Percentiles rank a stretch among this genome's conserved stretches.
These are phyloP conservation scores for Linanthus parryae DNA, from an alignment of 148 eudicot genomes.

Conservation along the genomic window DNA sequence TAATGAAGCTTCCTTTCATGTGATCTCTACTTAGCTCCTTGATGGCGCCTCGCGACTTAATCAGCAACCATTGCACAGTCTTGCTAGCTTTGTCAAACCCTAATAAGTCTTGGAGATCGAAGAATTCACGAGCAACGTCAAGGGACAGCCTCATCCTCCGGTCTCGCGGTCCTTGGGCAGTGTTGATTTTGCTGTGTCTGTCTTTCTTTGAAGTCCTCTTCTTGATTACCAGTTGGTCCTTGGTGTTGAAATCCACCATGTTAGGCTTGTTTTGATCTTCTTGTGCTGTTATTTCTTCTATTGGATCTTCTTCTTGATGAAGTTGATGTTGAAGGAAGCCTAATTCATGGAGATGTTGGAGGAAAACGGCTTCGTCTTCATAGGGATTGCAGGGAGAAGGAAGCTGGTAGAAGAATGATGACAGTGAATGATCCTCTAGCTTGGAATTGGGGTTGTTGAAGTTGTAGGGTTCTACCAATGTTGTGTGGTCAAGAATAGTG, in stretches of 20 bases:
- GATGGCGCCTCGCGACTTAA: conserved; percentile 32
- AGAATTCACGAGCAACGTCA: conserved; percentile 52
- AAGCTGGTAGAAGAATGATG: background rate
- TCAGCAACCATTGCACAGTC: conserved; percentile 60
- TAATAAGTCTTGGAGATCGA: conserved; percentile 52
- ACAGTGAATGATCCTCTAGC: background rate
- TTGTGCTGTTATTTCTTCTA: no score
- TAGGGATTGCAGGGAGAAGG: conserved; percentile 20
- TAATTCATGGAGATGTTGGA: conserved; percentile 21
- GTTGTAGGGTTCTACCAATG: no score
- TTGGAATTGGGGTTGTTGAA: conserved; percentile 13
- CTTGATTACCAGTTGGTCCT: no score
- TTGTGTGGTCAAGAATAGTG: no score
- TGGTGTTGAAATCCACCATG: no score
- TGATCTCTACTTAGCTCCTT: conserved; percentile 37
- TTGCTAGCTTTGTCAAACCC: conserved; percentile 60
- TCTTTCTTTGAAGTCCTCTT: conserved; percentile 44
- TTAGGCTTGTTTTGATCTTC: no score
- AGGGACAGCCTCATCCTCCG: conserved; percentile 70
- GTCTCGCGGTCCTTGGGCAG: conserved; percentile 64
- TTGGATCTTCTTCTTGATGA: no score
- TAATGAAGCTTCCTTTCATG: background rate
- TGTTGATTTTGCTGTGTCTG: conserved; percentile 70
- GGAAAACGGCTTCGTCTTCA: conserved; percentile 11
- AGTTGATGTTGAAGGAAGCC: conserved; percentile 17